Evolutionary conservation across 805 yeast species (phyloP).

Genomic region (Yarrowia osloensis): DNA sequence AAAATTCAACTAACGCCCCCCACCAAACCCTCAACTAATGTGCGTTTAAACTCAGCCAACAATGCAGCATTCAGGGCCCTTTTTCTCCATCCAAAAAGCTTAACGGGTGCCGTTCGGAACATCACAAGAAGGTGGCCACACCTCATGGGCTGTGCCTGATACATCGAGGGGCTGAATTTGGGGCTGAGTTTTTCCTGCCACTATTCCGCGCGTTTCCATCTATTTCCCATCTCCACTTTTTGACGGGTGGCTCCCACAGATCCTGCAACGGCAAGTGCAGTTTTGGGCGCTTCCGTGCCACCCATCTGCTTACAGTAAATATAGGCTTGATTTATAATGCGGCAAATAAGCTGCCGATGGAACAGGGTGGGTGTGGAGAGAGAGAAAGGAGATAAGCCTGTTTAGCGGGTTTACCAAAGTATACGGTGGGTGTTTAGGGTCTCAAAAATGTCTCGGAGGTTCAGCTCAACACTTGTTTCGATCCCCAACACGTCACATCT

Average conservation of each 20-base stretch:
- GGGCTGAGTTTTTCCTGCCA: not conserved
- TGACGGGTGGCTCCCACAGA: not conserved
- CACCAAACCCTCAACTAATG: not conserved
- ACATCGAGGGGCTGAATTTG: too few species aligned
- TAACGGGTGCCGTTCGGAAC: too few species aligned
- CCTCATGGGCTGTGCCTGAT: too few species aligned
- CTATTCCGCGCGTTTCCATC: not conserved
- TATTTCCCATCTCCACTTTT: not conserved
- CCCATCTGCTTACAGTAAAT: not conserved
- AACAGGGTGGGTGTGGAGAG: not conserved
- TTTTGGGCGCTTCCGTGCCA: not conserved
- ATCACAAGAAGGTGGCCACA: too few species aligned
- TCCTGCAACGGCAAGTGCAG: not conserved
- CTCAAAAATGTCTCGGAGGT: too few species aligned
- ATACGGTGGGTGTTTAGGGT: not conserved
- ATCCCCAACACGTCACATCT: not conserved
- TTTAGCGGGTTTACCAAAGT: not conserved
- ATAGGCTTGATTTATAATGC: not conserved
- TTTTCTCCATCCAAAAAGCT: not conserved
- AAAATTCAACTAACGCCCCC: not conserved
- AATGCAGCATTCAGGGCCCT: not conserved
- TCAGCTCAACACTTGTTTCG: too few species aligned
- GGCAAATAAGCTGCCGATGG: slow-evolving; percentile 13
- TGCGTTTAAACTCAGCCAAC: not conserved
- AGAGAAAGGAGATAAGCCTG: not conserved